Conservation (phyloP, 2,329 filamentous ascomycete genomes). For the Byssoonygena ceratinophila region DNA sequence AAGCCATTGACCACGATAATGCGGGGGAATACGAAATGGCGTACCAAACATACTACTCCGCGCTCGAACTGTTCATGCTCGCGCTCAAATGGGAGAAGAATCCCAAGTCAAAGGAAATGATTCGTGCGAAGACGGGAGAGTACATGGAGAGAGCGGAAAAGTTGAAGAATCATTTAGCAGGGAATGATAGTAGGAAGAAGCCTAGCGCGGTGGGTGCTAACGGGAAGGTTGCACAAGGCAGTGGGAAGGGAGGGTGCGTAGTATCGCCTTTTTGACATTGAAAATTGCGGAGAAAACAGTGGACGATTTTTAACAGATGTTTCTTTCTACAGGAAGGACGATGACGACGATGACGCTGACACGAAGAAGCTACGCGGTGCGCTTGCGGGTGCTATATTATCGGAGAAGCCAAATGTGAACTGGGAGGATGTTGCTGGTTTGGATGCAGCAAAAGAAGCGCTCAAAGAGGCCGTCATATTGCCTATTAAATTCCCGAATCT, state of each 20-base stretch:
- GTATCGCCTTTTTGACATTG: conserved; percentile 8
- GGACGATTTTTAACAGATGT: conserved; percentile 9
- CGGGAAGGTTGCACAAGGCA: conserved; percentile 41
- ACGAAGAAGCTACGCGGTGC: conserved; percentile 91
- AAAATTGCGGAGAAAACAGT: no score
- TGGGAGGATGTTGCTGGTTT: conserved; percentile 98
- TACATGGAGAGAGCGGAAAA: conserved; percentile 99
- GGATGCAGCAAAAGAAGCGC: conserved; percentile 85
- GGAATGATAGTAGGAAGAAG: conserved; percentile 45
- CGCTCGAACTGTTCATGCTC: conserved; percentile 96
- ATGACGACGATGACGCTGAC: conserved; percentile 73
- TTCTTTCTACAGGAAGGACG: conserved; percentile 35
- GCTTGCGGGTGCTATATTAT: conserved; percentile 79
- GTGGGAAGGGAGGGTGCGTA: conserved; percentile 47
- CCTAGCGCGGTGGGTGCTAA: conserved; percentile 44
- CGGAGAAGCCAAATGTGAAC: conserved; percentile 89
- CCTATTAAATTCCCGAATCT: conserved; percentile 97
- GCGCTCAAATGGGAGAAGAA: conserved; percentile 99
- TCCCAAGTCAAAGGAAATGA: conserved; percentile 91
- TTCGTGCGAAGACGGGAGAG: conserved; percentile 84
- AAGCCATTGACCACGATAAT: conserved; percentile 93
- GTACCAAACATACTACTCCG: conserved; percentile 89
- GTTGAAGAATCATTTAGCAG: conserved; percentile 78
- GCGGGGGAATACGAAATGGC: conserved; percentile 94
- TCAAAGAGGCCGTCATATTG: conserved; percentile 95